Base-by-base conservation (phyloP, 306 rosid genomes). In the Alnus rubra region DNA sequence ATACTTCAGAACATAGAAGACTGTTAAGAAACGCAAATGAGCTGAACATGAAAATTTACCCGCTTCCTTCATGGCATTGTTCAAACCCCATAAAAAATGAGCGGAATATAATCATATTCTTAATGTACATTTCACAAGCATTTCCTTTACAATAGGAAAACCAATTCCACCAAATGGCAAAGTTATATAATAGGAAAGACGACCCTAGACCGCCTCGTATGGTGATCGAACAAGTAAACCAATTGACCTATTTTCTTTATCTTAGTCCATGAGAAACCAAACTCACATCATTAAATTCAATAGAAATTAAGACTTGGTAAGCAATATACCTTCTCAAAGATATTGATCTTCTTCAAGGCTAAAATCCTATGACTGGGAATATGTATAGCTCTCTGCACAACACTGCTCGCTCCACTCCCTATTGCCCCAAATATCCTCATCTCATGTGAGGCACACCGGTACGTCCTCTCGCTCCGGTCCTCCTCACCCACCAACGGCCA, bases 331-430 rank as follows among this genome's bases (percentile, higher is more conserved):
- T 93, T 95, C 82, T 95, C 99, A 80, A 95, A 95, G 75, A 95
- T 95, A 55, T 95, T 95, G 74, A 95, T 95, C 89, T 93, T 95
- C 92, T 93, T 95, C 51, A 95, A 72, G 0, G 98, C 99, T 53
- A 95, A 76, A 77, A 95, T 89, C 74, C 94, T 89, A 79, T 95
- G 97, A 4, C 83, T 87, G 52, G 98, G 98, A 69, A 95, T 90
- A 79, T 95, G 98, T 14, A 95, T 88, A 75, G 97, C 98, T 88
- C 98, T 92, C 87, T 95, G 98, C 50, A 95, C 98, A 79, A 95
- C 88, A 82, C 98, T 91, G 73, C 98, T 95, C 15, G 98, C 98
- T 18, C 98, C 98, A 76, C 98, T 90, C 52, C 98, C 98, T 3
- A 95, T 95, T 39, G 97, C 97, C 78, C 98, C 98, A 87, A 92